These are phyloP conservation scores for Simmondsia chinensis DNA, from an alignment of 148 eudicot species.

Conservation along the genomic window DNA sequence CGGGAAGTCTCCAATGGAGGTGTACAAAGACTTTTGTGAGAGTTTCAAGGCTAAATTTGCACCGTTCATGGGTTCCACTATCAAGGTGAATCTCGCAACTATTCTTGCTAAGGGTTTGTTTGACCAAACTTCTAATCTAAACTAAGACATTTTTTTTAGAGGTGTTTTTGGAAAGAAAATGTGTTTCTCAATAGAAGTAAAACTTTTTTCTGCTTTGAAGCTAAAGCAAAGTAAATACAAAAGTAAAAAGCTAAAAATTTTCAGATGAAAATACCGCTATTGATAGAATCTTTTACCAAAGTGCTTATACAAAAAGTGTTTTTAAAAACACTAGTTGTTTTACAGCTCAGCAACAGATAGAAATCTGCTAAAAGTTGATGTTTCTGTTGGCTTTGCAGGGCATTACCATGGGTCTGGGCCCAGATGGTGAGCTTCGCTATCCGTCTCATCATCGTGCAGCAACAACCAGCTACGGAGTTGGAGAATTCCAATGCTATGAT, in stretches of 20 bases:
- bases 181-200: too few relatives aligned
- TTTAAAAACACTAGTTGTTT: too few relatives aligned
- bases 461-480: conserved; percentile 34
- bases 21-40: conserved; percentile 59
- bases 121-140: background rate
- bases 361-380: background rate
- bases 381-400: conserved; percentile 33
- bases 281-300: too few relatives aligned
- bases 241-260: too few relatives aligned
- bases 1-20: conserved; percentile 61
- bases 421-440: conserved; percentile 82
- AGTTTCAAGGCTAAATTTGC: conserved; percentile 58
- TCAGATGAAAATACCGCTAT: too few relatives aligned
- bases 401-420: conserved; percentile 72
- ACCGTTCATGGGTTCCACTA: conserved; percentile 67
- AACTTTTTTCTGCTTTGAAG: too few relatives aligned
- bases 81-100: conserved; percentile 40
- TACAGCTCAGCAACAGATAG: too few relatives aligned
- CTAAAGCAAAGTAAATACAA: too few relatives aligned
- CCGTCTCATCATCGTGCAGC: conserved; percentile 42
- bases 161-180: background rate
- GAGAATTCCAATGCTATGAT: conserved; percentile 89
- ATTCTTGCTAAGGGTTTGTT: too few relatives aligned
- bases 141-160: background rate
- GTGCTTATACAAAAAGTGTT: too few relatives aligned